phyloP scores from a whole-genome alignment of 768 basidiomycete species.

The Mycena venus region DNA sequence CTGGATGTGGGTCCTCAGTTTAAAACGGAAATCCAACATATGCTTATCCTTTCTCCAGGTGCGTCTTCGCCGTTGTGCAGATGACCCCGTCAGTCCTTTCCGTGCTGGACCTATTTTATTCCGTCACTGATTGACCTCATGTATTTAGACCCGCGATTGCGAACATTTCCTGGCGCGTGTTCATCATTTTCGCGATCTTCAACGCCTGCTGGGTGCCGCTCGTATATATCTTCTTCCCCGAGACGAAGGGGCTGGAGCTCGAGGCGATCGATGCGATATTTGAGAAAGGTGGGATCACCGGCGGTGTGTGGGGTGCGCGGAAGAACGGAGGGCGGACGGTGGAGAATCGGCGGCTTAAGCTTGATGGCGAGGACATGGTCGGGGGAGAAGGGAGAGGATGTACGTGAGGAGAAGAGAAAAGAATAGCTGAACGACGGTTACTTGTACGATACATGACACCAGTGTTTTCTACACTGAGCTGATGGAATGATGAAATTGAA shows the following conservation, averaged over 20 bases:
- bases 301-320: constrained; percentile 53
- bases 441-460: neutral
- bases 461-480: neutral
- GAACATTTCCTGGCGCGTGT: constrained; percentile 59
- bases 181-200: constrained; percentile 60
- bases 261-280: constrained; percentile 57
- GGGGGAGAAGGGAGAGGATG: neutral
- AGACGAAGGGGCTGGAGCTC: constrained; percentile 54
- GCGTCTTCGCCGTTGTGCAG: constrained; percentile 56
- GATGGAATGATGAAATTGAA: too few species aligned
- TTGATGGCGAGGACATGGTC: neutral
- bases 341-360: constrained; percentile 19
- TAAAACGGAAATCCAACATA: neutral
- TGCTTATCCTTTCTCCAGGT: constrained; percentile 33
- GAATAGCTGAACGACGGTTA: neutral
- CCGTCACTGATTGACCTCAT: too few species aligned
- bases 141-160: constrained; percentile 43
- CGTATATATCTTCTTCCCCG: constrained; percentile 44
- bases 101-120: neutral
- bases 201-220: constrained; percentile 60
- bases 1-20: constrained; percentile 39
- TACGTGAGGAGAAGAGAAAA: neutral
- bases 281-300: constrained; percentile 57
- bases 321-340: constrained; percentile 47
- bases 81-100: constrained; percentile 52